Evolutionary conservation across 2,329 filamentous ascomycete genomes (phyloP).

Genomic region (Atkinsonella hypoxylon): DNA sequence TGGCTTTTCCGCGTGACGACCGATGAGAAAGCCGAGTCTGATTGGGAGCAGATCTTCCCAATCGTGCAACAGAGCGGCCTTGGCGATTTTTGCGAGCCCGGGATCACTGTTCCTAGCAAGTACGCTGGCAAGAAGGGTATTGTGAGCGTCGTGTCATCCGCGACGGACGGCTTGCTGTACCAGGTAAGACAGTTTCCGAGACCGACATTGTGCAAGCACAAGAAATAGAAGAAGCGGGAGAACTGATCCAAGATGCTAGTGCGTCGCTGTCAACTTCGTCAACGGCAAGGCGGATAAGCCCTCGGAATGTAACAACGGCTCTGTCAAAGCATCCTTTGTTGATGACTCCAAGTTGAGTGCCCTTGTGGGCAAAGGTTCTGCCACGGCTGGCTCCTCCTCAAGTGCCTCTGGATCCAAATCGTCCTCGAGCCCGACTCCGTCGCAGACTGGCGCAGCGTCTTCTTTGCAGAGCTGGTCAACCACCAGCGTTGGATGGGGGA

Average conservation of each 20-base stretch:
- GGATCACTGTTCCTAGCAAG: constrained; percentile 34
- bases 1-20: constrained; percentile 48
- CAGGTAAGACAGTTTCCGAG: constrained; percentile 28
- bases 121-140: constrained; percentile 44
- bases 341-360: constrained; percentile 22
- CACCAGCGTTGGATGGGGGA: constrained; percentile 11
- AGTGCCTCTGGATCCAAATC: constrained; percentile 9
- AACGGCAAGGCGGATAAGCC: constrained; percentile 19
- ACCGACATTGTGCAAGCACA: background rate
- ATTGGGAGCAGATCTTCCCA: constrained; percentile 44
- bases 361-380: constrained; percentile 16
- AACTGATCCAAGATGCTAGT: constrained; percentile 23
- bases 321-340: constrained; percentile 18
- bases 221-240: background rate
- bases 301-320: constrained; percentile 25
- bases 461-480: constrained; percentile 8
- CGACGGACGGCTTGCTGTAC: constrained; percentile 43
- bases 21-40: constrained; percentile 31
- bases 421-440: constrained; percentile 11
- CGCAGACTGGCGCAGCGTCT: constrained; percentile 14
- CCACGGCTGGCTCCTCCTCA: background rate
- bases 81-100: constrained; percentile 40
- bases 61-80: constrained; percentile 42
- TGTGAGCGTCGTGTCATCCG: constrained; percentile 38
- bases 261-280: constrained; percentile 44